Percentiles rank a stretch among this genome's conserved stretches.
phyloP scores from a whole-genome alignment of 768 basidiomycete genomes.

The Lactarius trivialis region DNA sequence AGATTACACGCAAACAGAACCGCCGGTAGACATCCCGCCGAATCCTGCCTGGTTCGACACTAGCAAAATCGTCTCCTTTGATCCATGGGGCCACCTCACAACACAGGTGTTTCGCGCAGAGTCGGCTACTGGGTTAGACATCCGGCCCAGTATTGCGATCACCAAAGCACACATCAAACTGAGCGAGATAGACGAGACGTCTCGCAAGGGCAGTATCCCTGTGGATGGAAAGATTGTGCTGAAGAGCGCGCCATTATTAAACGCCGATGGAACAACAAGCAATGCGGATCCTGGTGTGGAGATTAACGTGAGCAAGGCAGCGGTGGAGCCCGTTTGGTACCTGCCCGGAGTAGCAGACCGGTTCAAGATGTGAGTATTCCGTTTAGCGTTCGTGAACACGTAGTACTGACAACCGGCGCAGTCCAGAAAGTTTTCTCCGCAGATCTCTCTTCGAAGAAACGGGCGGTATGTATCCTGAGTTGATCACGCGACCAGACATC shows the following conservation, averaged over 20 bases:
- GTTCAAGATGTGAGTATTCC: slow-evolving; percentile 73
- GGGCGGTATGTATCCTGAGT: slow-evolving; percentile 92
- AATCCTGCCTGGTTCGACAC: slow-evolving; percentile 73
- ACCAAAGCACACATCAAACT: slow-evolving; percentile 94
- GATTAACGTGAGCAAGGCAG: slow-evolving; percentile 84
- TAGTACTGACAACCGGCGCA: slow-evolving; percentile 27
- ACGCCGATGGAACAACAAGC: slow-evolving; percentile 55
- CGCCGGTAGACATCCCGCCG: slow-evolving; percentile 72
- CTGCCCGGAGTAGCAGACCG: slow-evolving; percentile 88
- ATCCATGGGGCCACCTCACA: slow-evolving; percentile 89
- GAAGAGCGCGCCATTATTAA: slow-evolving; percentile 54
- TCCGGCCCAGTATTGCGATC: slow-evolving; percentile 87
- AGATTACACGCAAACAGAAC: slow-evolving; percentile 76
- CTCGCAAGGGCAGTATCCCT: slow-evolving; percentile 59
- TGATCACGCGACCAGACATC: slow-evolving; percentile 92
- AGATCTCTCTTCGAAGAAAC: slow-evolving; percentile 95
- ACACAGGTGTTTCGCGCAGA: slow-evolving; percentile 62
- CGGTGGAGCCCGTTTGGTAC: slow-evolving; percentile 96
- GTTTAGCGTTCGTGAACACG: background rate
- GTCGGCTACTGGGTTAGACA: slow-evolving; percentile 67
- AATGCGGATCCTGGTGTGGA: slow-evolving; percentile 72
- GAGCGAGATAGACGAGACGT: slow-evolving; percentile 82
- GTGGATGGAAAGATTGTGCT: slow-evolving; percentile 83
- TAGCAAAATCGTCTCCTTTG: slow-evolving; percentile 82
- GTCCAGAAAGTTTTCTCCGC: slow-evolving; percentile 77